Evolutionary conservation across 139 green algal species (phyloP), one percentile per base, ranked within the genome.

Genomic region (Chlorella vulgaris): DNA sequence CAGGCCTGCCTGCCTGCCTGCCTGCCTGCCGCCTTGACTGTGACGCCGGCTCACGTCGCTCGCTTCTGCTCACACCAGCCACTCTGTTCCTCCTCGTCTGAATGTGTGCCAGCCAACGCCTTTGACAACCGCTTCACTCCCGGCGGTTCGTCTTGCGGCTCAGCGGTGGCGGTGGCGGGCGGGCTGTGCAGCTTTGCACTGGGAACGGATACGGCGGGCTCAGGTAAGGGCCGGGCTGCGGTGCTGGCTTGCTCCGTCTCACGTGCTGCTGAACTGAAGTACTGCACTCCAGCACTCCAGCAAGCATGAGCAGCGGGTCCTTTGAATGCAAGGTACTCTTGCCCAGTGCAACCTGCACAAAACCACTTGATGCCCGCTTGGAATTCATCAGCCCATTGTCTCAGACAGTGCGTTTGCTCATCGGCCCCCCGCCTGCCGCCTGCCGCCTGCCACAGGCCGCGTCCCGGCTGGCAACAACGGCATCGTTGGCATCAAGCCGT

Each of bases 121-220:
- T 82, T 82, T 75, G 62, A 74, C 22, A 24, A 65, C 21, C 79
- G 91, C 22, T 94, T 96, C 79, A 88, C 94, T 42, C 86, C 88
- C 0, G 93, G 93, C 3, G 93, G 93, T 22, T 94, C 89, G 33
- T 94, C 88, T 38, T 92, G 83, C 31, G 93, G 93, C 42, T 91
- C 82, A 39, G 93, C 79, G 0, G 87, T 88, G 38, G 90, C 90
- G 0, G 93, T 97, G 42, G 93, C 86, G 3, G 47, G 19, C 0
- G 86, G 91, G 4, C 74, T 95, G 19, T 82, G 94, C 60, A 89
- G 61, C 39, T 95, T 96, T 89, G 93, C 93, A 2, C 82, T 97
- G 61, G 93, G 93, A 29, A 97, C 93, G 6, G 93, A 97, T 86
- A 97, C 93, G 7, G 92, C 91, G 0, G 93, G 93, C 26, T 93